A percentile compares a stretch with the other conserved stretches of the same genome.
Conservation (phyloP, 106 monocot genomes). For the Allium fistulosum region DNA sequence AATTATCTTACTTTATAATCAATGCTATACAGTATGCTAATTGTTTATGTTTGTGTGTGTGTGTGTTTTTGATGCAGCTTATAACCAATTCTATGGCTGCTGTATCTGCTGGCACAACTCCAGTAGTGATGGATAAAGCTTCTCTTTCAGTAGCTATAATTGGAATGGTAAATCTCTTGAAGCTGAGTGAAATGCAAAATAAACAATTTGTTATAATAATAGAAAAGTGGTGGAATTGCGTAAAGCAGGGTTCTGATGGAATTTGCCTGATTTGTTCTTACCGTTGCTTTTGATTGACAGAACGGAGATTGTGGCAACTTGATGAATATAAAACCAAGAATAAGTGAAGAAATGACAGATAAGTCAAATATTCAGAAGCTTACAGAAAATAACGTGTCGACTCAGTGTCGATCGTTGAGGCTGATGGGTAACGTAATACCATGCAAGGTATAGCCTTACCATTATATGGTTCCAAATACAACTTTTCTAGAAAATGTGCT, state of each 20-base stretch:
- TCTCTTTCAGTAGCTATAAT: conserved; percentile 26
- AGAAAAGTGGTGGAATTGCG: not conserved
- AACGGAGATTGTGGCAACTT: conserved; percentile 66
- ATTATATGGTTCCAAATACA: not conserved
- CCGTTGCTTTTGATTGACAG: conserved; percentile 13
- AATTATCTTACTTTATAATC: not conserved
- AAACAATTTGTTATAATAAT: not conserved
- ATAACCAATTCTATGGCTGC: conserved; percentile 39
- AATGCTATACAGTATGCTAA: not conserved
- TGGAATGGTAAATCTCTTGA: conserved; percentile 28
- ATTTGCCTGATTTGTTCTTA: no score
- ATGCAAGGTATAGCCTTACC: conserved; percentile 46
- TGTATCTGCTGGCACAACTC: conserved; percentile 27
- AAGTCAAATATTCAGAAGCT: conserved; percentile 85
- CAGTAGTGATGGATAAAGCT: conserved; percentile 35
- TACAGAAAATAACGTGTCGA: conserved; percentile 65
- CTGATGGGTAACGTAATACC: conserved; percentile 56
- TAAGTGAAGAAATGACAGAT: conserved; percentile 65
- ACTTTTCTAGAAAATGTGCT: no score
- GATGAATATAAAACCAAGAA: conserved; percentile 68
- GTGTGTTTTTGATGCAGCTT: conserved; percentile 27
- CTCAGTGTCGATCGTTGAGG: conserved; percentile 59
- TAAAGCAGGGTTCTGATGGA: no score
- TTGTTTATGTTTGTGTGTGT: not conserved
- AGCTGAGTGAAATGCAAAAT: not conserved